A percentile compares a stretch with the other conserved stretches of the same genome.
These are phyloP conservation scores for Psilocybe cubensis DNA, from an alignment of 768 basidiomycete species.

Conservation along the genomic window DNA sequence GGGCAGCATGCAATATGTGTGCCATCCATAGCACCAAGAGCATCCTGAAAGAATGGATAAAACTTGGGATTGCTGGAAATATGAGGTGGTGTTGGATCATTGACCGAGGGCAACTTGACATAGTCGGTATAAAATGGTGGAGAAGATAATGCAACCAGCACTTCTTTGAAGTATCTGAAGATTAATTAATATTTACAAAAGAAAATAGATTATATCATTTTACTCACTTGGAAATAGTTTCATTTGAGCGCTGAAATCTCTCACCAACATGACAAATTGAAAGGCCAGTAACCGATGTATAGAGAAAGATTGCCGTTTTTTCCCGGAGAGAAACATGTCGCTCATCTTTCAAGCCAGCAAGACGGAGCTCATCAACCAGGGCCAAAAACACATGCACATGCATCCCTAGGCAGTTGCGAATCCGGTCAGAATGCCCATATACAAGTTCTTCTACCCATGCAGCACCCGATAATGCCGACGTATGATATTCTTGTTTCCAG, in stretches of 20 bases:
- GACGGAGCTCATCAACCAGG: neutral
- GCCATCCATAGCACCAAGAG: constrained; percentile 31
- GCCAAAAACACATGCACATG: constrained; percentile 7
- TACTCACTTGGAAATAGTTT: constrained; percentile 14
- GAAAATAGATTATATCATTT: neutral
- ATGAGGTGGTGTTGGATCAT: neutral
- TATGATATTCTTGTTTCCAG: constrained; percentile 12
- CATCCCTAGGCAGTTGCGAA: constrained; percentile 14
- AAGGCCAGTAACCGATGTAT: constrained; percentile 10
- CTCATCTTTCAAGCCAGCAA: neutral
- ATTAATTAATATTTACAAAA: constrained; percentile 1
- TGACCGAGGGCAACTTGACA: constrained; percentile 16
- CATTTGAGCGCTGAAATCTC: constrained; percentile 13
- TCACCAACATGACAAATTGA: constrained; percentile 13
- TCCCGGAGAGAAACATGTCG: constrained; percentile 5
- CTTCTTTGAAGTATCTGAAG: constrained; percentile 30
- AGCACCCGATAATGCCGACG: constrained; percentile 8
- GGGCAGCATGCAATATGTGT: constrained; percentile 18
- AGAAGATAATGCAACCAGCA: constrained; percentile 27
- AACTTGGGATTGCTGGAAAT: constrained; percentile 19
- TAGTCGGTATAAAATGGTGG: constrained; percentile 29
- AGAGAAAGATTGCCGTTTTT: constrained; percentile 17
- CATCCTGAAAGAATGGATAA: constrained; percentile 30
- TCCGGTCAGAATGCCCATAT: constrained; percentile 10
- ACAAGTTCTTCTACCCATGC: constrained; percentile 17